Evolutionary conservation across 2,329 filamentous ascomycete species (phyloP).

Genomic region (Rhinocladiella mackenziei): DNA sequence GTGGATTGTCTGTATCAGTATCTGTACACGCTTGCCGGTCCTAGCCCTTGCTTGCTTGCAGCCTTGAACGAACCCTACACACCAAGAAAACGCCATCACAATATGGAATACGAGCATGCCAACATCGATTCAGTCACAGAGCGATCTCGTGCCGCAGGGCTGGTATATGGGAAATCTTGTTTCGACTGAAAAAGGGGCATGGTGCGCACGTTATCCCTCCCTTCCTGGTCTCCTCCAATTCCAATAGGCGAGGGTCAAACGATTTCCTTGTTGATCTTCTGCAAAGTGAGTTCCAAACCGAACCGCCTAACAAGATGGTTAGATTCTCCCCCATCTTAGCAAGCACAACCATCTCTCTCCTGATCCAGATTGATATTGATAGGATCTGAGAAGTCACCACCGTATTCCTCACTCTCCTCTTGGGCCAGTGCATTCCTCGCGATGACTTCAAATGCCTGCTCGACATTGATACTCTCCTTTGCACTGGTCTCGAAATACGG

Average conservation of each 20-base stretch:
- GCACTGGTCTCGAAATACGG: slow-evolving; percentile 99
- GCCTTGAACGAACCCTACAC: no score
- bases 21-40: not conserved
- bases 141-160: no score
- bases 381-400: slow-evolving; percentile 92
- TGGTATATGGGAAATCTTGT: no score
- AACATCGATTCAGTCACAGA: no score
- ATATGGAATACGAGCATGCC: no score
- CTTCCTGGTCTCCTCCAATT: no score
- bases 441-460: slow-evolving; percentile 87
- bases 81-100: no score
- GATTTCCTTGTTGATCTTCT: not conserved
- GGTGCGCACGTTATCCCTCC: no score
- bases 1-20: not conserved
- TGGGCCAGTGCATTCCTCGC: slow-evolving; percentile 91
- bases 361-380: slow-evolving; percentile 98
- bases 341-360: slow-evolving; percentile 87
- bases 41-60: no score
- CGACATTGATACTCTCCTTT: slow-evolving; percentile 97
- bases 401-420: slow-evolving; percentile 97
- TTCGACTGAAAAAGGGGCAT: no score
- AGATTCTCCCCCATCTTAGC: slow-evolving; percentile 51
- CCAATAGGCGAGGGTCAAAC: not conserved
- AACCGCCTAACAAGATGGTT: not conserved
- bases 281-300: no score